A percentile compares a stretch with the other conserved stretches of the same genome.
Conservation (phyloP, 2,329 filamentous ascomycete species). For the Hortaea werneckii region DNA sequence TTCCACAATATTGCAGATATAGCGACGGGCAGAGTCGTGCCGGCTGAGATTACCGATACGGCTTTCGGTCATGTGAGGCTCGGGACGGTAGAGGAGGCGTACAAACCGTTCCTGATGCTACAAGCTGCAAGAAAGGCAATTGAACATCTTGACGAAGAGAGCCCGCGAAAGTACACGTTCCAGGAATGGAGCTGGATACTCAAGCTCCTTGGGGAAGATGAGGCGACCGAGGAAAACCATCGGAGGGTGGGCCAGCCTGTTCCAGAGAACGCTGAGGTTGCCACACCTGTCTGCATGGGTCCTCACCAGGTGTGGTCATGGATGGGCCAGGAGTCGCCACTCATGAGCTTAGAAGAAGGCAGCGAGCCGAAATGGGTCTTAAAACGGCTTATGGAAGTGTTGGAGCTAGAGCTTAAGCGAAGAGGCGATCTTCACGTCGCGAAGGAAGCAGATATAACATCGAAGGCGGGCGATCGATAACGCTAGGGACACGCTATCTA, state of each 20-base stretch:
- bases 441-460: background rate
- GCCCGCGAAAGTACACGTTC: slow-evolving; percentile 11
- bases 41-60: slow-evolving; percentile 14
- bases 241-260: slow-evolving; percentile 2
- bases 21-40: slow-evolving; percentile 4
- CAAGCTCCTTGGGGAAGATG: slow-evolving; percentile 30
- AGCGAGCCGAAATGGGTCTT: slow-evolving; percentile 35
- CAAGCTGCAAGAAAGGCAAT: slow-evolving; percentile 31
- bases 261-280: slow-evolving; percentile 3
- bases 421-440: slow-evolving; percentile 1
- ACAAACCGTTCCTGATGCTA: slow-evolving; percentile 17
- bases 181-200: slow-evolving; percentile 30
- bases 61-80: slow-evolving; percentile 1
- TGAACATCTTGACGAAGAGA: slow-evolving; percentile 19
- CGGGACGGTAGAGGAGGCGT: slow-evolving; percentile 2
- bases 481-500: background rate
- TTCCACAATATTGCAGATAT: slow-evolving; percentile 4
- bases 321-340: slow-evolving; percentile 8
- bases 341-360: slow-evolving; percentile 20
- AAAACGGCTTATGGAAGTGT: slow-evolving; percentile 27
- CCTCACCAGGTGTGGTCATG: slow-evolving; percentile 6
- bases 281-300: background rate
- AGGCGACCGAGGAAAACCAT: slow-evolving; percentile 4
- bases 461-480: background rate
- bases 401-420: slow-evolving; percentile 29